Percentiles rank a stretch among this genome's conserved stretches.
phyloP scores from a whole-genome alignment of 352 stramenopile species.

The Phytopythium mirpurense region DNA sequence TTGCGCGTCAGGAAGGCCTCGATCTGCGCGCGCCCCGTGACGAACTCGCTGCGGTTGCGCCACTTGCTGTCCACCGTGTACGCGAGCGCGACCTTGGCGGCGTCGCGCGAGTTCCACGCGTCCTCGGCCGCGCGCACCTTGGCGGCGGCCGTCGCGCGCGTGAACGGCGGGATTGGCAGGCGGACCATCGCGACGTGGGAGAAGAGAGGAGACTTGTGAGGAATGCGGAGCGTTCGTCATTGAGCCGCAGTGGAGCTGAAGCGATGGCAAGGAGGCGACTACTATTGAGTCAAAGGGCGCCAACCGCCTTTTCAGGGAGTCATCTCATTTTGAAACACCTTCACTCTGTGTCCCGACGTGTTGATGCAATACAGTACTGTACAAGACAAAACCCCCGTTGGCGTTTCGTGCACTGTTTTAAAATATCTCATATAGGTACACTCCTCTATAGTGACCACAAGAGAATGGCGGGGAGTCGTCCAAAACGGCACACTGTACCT shows the following conservation, averaged over 20 bases:
- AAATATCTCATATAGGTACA: neutral
- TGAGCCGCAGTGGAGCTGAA: too few species aligned
- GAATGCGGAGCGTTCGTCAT: too few species aligned
- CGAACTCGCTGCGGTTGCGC: constrained; percentile 83
- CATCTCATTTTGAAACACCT: too few species aligned
- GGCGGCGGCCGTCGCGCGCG: constrained; percentile 53
- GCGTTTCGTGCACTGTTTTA: too few species aligned
- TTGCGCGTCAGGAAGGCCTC: constrained; percentile 72
- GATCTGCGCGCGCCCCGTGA: constrained; percentile 72
- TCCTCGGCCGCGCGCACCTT: constrained; percentile 87
- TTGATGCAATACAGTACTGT: too few species aligned
- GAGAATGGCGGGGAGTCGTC: neutral
- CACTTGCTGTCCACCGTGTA: constrained; percentile 81
- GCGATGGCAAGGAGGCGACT: too few species aligned
- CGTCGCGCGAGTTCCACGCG: constrained; percentile 84
- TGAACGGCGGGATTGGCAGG: constrained; percentile 74
- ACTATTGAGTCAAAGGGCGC: too few species aligned
- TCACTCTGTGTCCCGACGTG: too few species aligned
- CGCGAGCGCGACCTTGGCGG: constrained; percentile 62
- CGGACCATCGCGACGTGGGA: too few species aligned
- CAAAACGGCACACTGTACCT: neutral
- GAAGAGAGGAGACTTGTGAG: too few species aligned
- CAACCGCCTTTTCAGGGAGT: too few species aligned
- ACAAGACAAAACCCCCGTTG: too few species aligned
- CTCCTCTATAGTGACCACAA: neutral